Percentiles rank a stretch among this genome's conserved stretches.
These are phyloP conservation scores for Pyrus bretschneideri DNA, from an alignment of 306 rosid genomes.

Conservation along the genomic window DNA sequence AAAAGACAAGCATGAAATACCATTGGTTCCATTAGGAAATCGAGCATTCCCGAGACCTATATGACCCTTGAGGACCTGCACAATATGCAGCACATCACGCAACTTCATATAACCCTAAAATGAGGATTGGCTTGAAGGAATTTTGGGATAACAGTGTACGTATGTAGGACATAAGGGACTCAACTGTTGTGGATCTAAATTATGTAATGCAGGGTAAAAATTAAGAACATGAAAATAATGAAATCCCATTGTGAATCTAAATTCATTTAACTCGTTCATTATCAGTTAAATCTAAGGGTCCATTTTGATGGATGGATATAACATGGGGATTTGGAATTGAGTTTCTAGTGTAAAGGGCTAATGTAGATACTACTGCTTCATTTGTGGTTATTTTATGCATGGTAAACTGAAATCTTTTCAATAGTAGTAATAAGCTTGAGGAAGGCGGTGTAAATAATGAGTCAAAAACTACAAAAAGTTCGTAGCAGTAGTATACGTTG, in stretches of 20 bases:
- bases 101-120: background rate
- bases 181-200: background rate
- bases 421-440: background rate
- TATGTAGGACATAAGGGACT: background rate
- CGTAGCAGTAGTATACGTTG: background rate
- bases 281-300: background rate
- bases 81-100: slow-evolving; percentile 21
- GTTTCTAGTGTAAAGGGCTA: background rate
- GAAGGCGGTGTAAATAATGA: background rate
- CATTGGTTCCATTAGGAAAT: slow-evolving; percentile 95
- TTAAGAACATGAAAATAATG: too few relatives aligned
- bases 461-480: background rate
- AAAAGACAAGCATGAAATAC: slow-evolving; percentile 28
- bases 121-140: background rate
- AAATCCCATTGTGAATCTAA: background rate
- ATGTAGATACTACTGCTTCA: background rate
- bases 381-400: background rate
- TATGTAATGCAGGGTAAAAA: too few relatives aligned
- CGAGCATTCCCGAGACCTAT: slow-evolving; percentile 81
- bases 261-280: background rate
- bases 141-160: background rate
- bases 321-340: background rate
- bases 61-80: slow-evolving; percentile 95
- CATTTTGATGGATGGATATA: background rate
- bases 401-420: background rate